Conservation (phyloP, 148 eudicot genomes). For the Spergularia bocconei region DNA sequence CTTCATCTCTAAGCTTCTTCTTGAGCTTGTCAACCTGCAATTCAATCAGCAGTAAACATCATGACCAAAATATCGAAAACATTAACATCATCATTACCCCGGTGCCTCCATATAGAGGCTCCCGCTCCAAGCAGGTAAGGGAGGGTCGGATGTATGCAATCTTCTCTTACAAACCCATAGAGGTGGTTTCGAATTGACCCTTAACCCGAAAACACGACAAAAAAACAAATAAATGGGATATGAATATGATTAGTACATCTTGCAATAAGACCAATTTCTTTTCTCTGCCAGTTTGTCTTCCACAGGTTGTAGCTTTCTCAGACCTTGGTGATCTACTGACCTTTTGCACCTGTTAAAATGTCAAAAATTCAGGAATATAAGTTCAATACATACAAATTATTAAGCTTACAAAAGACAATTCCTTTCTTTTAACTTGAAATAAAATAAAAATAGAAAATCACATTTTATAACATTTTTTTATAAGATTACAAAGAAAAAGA, state of each 20-base stretch:
- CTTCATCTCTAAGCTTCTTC: conserved; percentile 86
- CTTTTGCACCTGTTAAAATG: conserved; percentile 40
- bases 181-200: too few relatives aligned
- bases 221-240: not conserved
- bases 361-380: not conserved
- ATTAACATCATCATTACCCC: too few relatives aligned
- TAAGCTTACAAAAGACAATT: not conserved
- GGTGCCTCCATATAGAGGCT: too few relatives aligned
- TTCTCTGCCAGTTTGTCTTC: conserved; percentile 40
- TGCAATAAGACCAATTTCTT: conserved; percentile 62
- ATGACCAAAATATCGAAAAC: not conserved
- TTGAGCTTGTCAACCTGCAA: conserved; percentile 81
- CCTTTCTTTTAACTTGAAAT: too few relatives aligned
- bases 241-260: conserved; percentile 50
- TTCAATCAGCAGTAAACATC: conserved; percentile 5
- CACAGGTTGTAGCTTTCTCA: conserved; percentile 29
- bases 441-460: too few relatives aligned
- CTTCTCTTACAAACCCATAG: too few relatives aligned
- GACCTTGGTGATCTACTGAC: conserved; percentile 31
- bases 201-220: not conserved
- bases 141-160: too few relatives aligned
- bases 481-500: not conserved
- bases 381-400: not conserved
- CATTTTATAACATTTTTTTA: not conserved
- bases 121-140: too few relatives aligned